Percentiles rank a stretch among this genome's conserved stretches.
Conservation (phyloP, 495 filamentous ascomycete species). For the Talaromyces wortmannii region DNA sequence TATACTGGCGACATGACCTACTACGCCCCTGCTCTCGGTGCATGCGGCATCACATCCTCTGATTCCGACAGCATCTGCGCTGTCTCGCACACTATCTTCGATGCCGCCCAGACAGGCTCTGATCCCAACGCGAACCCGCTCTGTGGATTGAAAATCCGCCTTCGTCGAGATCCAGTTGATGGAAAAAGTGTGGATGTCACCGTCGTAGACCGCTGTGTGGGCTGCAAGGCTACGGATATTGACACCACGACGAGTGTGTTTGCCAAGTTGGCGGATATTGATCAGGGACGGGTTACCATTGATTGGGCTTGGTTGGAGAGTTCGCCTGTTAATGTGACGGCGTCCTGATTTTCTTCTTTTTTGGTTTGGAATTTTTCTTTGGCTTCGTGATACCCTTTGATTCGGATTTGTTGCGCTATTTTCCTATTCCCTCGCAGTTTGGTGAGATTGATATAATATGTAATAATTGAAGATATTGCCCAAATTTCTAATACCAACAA, state of each 20-base stretch:
- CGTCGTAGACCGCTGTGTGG: conserved; percentile 70
- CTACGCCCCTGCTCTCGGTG: conserved; percentile 60
- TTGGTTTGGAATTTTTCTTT: not conserved
- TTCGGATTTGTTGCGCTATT: not conserved
- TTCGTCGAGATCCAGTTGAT: conserved; percentile 44
- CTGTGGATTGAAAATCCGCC: conserved; percentile 58
- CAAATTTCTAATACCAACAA: too few species aligned
- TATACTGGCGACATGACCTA: conserved; percentile 67
- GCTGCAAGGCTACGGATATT: conserved; percentile 57
- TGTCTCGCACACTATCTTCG: conserved; percentile 60
- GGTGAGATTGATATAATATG: too few species aligned
- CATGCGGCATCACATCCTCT: conserved; percentile 56
- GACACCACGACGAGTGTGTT: conserved; percentile 61
- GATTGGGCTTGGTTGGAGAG: conserved; percentile 61
- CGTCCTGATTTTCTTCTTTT: not conserved
- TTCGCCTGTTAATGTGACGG: conserved; percentile 11
- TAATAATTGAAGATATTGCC: too few species aligned
- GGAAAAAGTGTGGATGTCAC: conserved; percentile 51
- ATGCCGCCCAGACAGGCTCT: conserved; percentile 44
- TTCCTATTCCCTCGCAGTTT: not conserved
- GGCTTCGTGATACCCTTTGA: not conserved
- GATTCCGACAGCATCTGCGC: conserved; percentile 54
- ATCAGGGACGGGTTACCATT: conserved; percentile 51
- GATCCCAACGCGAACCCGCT: conserved; percentile 67
- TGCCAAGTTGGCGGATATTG: conserved; percentile 46